Evolutionary conservation across 2,329 filamentous ascomycete species (phyloP), one percentile per base, ranked within the genome.

Genomic region (Trichophyton mentagrophytes): DNA sequence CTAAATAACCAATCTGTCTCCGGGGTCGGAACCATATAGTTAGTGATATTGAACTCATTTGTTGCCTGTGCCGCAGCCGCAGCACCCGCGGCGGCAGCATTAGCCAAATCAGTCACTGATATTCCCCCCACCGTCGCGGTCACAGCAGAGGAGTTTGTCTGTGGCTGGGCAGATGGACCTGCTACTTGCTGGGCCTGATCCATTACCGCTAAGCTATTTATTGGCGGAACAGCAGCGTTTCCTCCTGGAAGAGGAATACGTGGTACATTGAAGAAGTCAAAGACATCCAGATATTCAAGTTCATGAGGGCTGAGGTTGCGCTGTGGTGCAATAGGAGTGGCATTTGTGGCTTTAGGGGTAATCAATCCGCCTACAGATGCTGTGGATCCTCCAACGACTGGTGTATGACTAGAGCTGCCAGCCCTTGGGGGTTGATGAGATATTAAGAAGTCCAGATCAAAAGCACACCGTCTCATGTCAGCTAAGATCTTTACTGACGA

Each of bases 241-340:
- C 57, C 57, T 27, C 25, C 40, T 3, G 27, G 9, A 13, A 20
- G n/a, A n/a, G 82, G 81, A 25, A 96, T 76, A 17, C 90, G 79
- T 0, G 91, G 91, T 61, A 95, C 85, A 70, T 96, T 96, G 79
- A 96, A 96, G 70, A 95, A 96, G 67, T 93, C 89, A 70, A 96
- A 96, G 0, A 96, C 88, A 67, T 96, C 90, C 2, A 96, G 78
- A 70, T 95, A 95, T 70, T 95, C 91, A 2, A 96, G 78, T 69
- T 95, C 90, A 66, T 93, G 89, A 1, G 87, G 82, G 8, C 85
- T 87, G 0, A 89, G 88, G 33, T 84, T 81, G 1, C 82, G 81
- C 0, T 85, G 85, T 5, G 69, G 66, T 40, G 67, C 66, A 11
- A 47, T 22, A 5, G 38, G 13, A 15, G 57, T 15, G n/a, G 57